Percentiles rank a stretch among this genome's conserved stretches.
Evolutionary conservation across 2,329 filamentous ascomycete genomes (phyloP).

Genomic region (Colletotrichum godetiae): DNA sequence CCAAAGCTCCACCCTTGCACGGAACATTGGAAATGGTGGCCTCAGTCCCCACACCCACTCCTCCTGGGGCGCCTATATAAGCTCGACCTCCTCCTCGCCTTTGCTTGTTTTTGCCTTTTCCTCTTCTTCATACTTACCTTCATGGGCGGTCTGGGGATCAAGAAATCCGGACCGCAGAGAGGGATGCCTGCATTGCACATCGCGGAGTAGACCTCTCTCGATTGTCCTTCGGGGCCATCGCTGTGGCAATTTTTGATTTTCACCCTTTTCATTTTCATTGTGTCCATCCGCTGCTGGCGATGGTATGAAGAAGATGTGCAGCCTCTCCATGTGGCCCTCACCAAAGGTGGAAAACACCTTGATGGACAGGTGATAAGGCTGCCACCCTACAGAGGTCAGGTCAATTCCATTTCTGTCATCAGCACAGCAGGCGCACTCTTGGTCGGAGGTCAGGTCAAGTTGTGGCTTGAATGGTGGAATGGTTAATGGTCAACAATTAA

Average conservation of each 20-base stretch:
- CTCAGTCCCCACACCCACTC: background rate
- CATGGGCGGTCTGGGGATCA: constrained; percentile 56
- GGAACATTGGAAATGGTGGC: background rate
- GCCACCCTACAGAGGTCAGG: too few relatives aligned
- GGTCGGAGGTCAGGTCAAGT: too few relatives aligned
- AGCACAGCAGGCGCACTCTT: too few relatives aligned
- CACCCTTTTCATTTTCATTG: constrained; percentile 40
- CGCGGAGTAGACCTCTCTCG: constrained; percentile 39
- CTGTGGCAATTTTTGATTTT: constrained; percentile 39
- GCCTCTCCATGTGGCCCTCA: too few relatives aligned
- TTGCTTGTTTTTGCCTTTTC: background rate
- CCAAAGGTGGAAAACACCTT: too few relatives aligned
- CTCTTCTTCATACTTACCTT: constrained; percentile 64
- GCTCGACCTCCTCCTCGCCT: background rate
- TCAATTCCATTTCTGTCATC: too few relatives aligned
- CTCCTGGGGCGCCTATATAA: background rate
- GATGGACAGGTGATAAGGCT: too few relatives aligned
- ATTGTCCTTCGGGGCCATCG: constrained; percentile 39
- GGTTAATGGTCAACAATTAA: too few relatives aligned
- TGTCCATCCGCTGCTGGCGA: constrained; percentile 15
- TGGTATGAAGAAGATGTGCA: constrained; percentile 41
- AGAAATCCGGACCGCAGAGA: constrained; percentile 52
- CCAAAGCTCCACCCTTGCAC: background rate
- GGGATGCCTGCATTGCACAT: constrained; percentile 65
- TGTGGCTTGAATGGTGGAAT: too few relatives aligned